phyloP scores from a whole-genome alignment of 352 stramenopile species.

The Globisporangium abappressorium region DNA sequence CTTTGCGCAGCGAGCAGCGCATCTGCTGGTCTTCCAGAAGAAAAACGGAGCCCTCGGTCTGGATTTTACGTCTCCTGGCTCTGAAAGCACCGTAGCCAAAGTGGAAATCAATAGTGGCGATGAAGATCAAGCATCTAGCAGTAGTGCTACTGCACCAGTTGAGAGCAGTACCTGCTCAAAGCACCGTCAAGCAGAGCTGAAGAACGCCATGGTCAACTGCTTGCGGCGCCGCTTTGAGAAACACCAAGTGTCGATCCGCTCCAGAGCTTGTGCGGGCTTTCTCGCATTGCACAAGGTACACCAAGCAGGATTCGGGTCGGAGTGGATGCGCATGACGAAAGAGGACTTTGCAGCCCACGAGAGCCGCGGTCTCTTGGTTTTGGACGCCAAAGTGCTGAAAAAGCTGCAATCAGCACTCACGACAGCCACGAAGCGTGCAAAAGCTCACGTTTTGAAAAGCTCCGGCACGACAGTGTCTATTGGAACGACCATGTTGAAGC shows the following conservation, averaged over 20 bases:
- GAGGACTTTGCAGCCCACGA: conserved; percentile 47
- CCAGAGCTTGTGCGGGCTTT: conserved; percentile 13
- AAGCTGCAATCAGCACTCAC: conserved; percentile 25
- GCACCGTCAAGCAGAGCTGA: neutral
- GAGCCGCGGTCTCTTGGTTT: conserved; percentile 36
- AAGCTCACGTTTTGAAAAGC: conserved; percentile 9
- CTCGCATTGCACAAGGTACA: neutral
- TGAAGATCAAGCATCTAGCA: neutral
- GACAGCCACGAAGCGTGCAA: conserved; percentile 18
- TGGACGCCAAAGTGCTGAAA: conserved; percentile 37
- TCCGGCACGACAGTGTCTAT: neutral
- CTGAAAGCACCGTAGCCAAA: neutral
- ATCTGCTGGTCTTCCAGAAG: conserved; percentile 31
- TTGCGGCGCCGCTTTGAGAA: conserved; percentile 35
- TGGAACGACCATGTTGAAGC: conserved; percentile 10
- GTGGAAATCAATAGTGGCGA: neutral
- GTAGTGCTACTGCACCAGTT: neutral
- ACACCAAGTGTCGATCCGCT: conserved; percentile 34
- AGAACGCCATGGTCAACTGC: conserved; percentile 9
- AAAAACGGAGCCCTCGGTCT: conserved; percentile 27
- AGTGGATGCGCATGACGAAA: conserved; percentile 55
- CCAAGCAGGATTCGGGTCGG: conserved; percentile 7
- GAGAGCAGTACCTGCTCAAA: neutral
- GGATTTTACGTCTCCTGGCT: neutral
- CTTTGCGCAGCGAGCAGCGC: conserved; percentile 19